A percentile compares a stretch with the other conserved stretches of the same genome.
Evolutionary conservation across 768 basidiomycete genomes (phyloP).

Genomic region (Rhizopogon vinicolor): DNA sequence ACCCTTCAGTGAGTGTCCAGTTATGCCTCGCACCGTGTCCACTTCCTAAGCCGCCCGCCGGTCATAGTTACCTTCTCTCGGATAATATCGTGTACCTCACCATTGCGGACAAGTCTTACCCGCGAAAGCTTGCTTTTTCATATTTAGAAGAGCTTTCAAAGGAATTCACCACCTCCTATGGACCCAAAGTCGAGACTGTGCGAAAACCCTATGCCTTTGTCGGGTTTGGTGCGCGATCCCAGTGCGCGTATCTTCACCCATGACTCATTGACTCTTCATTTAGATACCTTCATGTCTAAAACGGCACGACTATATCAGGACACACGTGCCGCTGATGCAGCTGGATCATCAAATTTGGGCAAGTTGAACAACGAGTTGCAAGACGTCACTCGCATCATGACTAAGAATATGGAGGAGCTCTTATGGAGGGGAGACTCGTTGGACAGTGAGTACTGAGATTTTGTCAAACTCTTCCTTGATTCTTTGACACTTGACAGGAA

Average conservation of each 20-base stretch:
- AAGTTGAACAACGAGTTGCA: conserved; percentile 93
- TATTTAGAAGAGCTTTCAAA: conserved; percentile 96
- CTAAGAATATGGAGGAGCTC: conserved; percentile 99
- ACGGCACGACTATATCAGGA: conserved; percentile 94
- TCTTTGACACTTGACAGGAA: conserved; percentile 47
- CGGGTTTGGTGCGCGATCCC: conserved; percentile 74
- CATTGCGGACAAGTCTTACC: conserved; percentile 96
- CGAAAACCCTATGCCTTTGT: conserved; percentile 99
- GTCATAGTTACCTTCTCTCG: conserved; percentile 82
- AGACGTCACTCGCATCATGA: conserved; percentile 99
- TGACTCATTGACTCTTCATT: conserved; percentile 2
- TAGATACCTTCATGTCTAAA: conserved; percentile 99
- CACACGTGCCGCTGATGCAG: conserved; percentile 77
- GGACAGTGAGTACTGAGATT: conserved; percentile 59
- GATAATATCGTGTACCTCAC: conserved; percentile 94
- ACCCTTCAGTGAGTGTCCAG: conserved; percentile 80
- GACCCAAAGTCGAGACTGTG: conserved; percentile 85
- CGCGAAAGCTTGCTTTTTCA: conserved; percentile 94
- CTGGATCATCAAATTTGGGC: conserved; percentile 65
- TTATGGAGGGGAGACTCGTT: conserved; percentile 97
- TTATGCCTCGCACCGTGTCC: not conserved
- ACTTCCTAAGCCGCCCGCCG: conserved; percentile 3
- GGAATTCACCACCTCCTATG: conserved; percentile 92
- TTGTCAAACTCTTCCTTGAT: not conserved
- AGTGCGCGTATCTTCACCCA: not conserved